phyloP scores from a whole-genome alignment of 2,329 filamentous ascomycete genomes.

The Ascocoryne sarcoides region DNA sequence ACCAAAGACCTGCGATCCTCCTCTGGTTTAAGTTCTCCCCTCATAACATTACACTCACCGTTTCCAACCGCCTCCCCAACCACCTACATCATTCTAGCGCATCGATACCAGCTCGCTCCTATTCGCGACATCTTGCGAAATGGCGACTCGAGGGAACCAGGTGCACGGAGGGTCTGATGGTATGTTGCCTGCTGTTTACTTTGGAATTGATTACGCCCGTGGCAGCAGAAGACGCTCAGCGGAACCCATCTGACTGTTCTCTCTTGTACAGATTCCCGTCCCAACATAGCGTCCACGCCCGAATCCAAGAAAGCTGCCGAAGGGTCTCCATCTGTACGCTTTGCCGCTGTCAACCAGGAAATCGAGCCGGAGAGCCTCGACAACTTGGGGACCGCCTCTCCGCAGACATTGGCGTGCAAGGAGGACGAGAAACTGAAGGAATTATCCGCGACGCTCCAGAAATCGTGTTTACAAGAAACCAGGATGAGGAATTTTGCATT shows the following conservation, averaged over 20 bases:
- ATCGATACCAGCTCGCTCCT: too few species aligned
- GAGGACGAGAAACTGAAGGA: conserved; percentile 21
- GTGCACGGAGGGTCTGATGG: too few species aligned
- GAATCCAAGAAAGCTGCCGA: conserved; percentile 13
- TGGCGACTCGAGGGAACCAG: too few species aligned
- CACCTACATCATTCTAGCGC: too few species aligned
- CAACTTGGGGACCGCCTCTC: conserved; percentile 14
- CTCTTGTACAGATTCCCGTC: conserved; percentile 11
- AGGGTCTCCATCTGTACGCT: conserved; percentile 51
- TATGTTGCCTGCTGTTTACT: too few species aligned
- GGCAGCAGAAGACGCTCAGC: neutral
- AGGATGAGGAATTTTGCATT: conserved; percentile 82
- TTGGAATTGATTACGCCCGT: neutral
- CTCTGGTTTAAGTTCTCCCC: too few species aligned
- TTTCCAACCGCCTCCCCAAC: too few species aligned
- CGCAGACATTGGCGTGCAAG: conserved; percentile 11
- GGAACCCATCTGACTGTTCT: conserved; percentile 10
- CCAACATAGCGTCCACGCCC: conserved; percentile 5
- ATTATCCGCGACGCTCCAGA: conserved; percentile 64
- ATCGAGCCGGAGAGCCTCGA: conserved; percentile 43
- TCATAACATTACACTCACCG: conserved; percentile 13
- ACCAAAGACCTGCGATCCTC: too few species aligned
- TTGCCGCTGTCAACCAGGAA: conserved; percentile 62
- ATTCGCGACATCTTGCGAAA: too few species aligned
- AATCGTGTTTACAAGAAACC: conserved; percentile 68